Conservation (phyloP, 2,329 filamentous ascomycete species). For the Colletotrichum lupini region DNA sequence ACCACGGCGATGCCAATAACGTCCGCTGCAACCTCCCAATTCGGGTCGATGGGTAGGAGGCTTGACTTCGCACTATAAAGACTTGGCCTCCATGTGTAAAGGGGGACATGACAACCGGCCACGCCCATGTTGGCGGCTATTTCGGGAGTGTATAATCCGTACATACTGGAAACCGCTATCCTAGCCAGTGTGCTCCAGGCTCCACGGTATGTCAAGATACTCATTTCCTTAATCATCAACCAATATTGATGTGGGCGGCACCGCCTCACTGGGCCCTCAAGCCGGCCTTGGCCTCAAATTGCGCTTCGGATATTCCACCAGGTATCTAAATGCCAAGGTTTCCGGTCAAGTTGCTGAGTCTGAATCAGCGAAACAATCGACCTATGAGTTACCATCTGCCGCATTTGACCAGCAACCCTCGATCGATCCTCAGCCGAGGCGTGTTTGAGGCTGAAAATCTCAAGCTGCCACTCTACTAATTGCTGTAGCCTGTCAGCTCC, state of each 20-base stretch:
- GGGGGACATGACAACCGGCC: background rate
- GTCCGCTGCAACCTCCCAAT: background rate
- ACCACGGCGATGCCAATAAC: conserved; percentile 3
- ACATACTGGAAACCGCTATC: background rate
- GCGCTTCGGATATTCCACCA: background rate
- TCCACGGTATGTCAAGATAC: background rate
- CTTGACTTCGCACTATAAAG: conserved; percentile 4
- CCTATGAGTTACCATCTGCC: background rate
- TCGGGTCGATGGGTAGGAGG: background rate
- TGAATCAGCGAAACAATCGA: background rate
- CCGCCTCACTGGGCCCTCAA: conserved; percentile 19
- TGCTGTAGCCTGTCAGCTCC: background rate
- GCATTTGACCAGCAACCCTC: background rate
- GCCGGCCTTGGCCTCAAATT: conserved; percentile 3
- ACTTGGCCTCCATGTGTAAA: background rate
- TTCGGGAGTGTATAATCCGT: background rate
- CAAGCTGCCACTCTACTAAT: background rate
- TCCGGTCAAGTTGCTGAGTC: background rate
- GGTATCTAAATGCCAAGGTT: background rate
- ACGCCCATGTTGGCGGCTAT: background rate
- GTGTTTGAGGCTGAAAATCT: background rate
- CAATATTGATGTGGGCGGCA: conserved; percentile 23
- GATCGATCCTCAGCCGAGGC: background rate
- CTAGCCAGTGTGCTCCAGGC: background rate
- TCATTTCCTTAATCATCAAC: background rate